A percentile compares a stretch with the other conserved stretches of the same genome.
Evolutionary conservation across 2,329 filamentous ascomycete species (phyloP).

Genomic region (Alternaria angustiovoidea): DNA sequence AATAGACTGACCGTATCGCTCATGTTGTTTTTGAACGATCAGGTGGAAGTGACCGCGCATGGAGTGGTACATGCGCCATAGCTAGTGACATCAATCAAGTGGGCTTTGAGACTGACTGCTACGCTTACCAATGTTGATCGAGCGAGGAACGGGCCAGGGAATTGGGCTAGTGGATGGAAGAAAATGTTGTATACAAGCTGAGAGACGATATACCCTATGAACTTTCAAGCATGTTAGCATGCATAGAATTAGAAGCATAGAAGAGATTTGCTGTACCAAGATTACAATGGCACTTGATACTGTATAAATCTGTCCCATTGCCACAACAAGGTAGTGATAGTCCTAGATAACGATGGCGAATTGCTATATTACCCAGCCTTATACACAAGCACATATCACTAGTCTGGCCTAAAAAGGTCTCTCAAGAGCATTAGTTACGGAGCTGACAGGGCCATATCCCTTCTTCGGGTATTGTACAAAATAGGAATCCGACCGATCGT

Average conservation of each 20-base stretch:
- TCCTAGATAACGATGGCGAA: neutral
- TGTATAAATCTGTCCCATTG: neutral
- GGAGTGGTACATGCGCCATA: conserved; percentile 4
- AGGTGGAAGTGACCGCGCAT: neutral
- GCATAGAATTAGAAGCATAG: neutral
- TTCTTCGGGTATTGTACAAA: neutral
- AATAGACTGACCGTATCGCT: neutral
- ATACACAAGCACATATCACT: neutral
- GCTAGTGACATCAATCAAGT: neutral
- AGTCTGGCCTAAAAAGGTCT: neutral
- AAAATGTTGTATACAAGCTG: neutral
- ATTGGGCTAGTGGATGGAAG: conserved; percentile 1
- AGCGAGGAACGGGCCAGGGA: neutral
- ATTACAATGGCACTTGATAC: neutral
- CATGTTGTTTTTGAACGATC: neutral
- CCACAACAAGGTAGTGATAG: neutral
- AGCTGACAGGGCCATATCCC: neutral
- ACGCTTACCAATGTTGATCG: neutral
- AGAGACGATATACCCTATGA: neutral
- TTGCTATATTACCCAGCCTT: neutral
- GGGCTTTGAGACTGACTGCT: neutral
- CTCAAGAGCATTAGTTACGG: neutral
- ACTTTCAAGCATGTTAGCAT: neutral
- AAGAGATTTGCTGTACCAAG: neutral
- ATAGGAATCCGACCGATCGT: neutral